Evolutionary conservation across 176 grass and related monocot genomes (phyloP).

Genomic region (Carex pumila): DNA sequence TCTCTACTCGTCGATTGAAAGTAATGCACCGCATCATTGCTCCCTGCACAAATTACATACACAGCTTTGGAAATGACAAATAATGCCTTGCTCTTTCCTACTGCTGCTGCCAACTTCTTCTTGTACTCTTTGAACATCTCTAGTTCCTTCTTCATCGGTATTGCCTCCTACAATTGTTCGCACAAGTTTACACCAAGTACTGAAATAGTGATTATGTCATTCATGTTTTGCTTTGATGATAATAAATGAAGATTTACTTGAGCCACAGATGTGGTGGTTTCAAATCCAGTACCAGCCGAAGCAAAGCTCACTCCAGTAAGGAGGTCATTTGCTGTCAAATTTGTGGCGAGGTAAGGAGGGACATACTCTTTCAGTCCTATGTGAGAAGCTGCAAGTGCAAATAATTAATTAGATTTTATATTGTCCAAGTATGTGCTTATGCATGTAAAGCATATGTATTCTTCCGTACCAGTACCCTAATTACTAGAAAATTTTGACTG

Average conservation of each 20-base stretch:
- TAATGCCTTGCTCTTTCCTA: slow-evolving; percentile 14
- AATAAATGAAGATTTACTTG: slow-evolving; percentile 12
- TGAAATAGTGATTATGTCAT: not conserved
- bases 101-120: slow-evolving; percentile 23
- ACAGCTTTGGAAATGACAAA: slow-evolving; percentile 25
- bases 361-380: slow-evolving; percentile 52
- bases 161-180: slow-evolving; percentile 14
- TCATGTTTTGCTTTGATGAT: not conserved
- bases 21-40: slow-evolving; percentile 50
- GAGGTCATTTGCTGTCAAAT: slow-evolving; percentile 34
- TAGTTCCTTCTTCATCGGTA: slow-evolving; percentile 47
- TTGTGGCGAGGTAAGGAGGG: slow-evolving; percentile 39
- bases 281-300: slow-evolving; percentile 46
- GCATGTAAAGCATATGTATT: not conserved
- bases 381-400: slow-evolving; percentile 24
- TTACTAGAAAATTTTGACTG: too few relatives aligned
- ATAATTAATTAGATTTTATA: not conserved
- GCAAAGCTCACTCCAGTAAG: slow-evolving; percentile 63
- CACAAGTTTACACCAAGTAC: not conserved
- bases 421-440: not conserved
- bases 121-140: slow-evolving; percentile 55
- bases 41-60: slow-evolving; percentile 51
- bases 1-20: slow-evolving; percentile 15
- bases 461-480: too few relatives aligned
- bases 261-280: slow-evolving; percentile 26